Evolutionary conservation across 805 yeast genomes (phyloP).

Genomic region (Wickerhamomyces silvicola): DNA sequence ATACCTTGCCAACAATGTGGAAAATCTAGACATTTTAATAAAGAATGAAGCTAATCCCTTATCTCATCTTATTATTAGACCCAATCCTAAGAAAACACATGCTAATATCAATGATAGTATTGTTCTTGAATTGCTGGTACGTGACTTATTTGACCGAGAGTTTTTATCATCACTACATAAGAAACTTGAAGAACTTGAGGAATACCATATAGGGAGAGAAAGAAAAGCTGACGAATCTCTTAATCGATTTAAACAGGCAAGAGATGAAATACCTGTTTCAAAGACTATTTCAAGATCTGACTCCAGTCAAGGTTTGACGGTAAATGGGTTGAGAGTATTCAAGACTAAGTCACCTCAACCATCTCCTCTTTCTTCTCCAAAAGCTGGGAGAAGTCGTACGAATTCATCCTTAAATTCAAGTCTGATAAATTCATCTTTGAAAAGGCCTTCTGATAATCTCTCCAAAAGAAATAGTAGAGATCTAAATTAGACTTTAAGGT

Average conservation of each 20-base stretch:
- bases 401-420: constrained; percentile 9
- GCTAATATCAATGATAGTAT: constrained; percentile 8
- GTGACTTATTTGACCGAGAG: constrained; percentile 8
- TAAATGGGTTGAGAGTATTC: constrained; percentile 17
- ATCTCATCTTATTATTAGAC: constrained; percentile 20
- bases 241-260: constrained; percentile 4
- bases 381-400: constrained; percentile 8
- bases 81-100: constrained; percentile 11
- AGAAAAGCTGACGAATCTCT: constrained; percentile 15
- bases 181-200: constrained; percentile 14
- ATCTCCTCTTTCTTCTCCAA: constrained; percentile 14
- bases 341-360: constrained; percentile 19
- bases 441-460: constrained; percentile 16
- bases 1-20: constrained; percentile 10
- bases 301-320: constrained; percentile 4
- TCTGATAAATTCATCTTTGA: constrained; percentile 6
- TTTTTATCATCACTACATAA: constrained; percentile 8
- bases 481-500: too few species aligned
- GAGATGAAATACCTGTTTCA: constrained; percentile 3
- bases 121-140: constrained; percentile 4
- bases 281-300: constrained; percentile 1
- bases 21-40: constrained; percentile 5
- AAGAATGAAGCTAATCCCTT: constrained; percentile 15
- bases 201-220: constrained; percentile 8
- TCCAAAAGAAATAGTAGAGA: constrained; percentile 20